These are phyloP conservation scores for Carnegiea gigantea DNA, from an alignment of 179 eudicot species.

Conservation along the genomic window DNA sequence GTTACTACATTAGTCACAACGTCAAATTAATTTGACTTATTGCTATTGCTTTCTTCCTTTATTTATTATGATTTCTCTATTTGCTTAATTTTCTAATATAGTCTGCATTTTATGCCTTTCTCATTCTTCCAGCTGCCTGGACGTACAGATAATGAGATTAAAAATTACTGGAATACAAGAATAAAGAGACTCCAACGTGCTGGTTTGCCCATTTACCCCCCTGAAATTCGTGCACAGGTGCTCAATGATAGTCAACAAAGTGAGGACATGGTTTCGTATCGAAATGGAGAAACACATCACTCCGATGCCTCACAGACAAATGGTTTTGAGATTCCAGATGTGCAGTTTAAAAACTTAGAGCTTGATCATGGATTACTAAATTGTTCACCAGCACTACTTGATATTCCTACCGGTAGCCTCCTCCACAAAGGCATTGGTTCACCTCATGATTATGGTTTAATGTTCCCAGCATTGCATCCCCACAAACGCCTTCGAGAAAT, in stretches of 20 bases:
- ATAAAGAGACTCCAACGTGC: slow-evolving; percentile 63
- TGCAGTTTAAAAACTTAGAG: slow-evolving; percentile 44
- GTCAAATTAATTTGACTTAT: no score
- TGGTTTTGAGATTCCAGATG: slow-evolving; percentile 47
- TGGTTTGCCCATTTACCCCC: slow-evolving; percentile 65
- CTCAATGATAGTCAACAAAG: slow-evolving; percentile 48
- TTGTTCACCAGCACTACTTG: slow-evolving; percentile 36
- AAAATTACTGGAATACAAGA: slow-evolving; percentile 74
- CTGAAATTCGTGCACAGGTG: slow-evolving; percentile 45
- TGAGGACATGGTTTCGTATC: slow-evolving; percentile 35
- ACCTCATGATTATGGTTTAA: slow-evolving; percentile 24
- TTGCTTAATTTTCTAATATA: slow-evolving; percentile 11
- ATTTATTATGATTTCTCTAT: background rate
- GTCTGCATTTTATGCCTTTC: background rate
- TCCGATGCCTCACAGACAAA: slow-evolving; percentile 39
- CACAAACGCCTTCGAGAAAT: slow-evolving; percentile 57
- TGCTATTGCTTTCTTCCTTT: background rate
- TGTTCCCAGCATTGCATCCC: slow-evolving; percentile 43
- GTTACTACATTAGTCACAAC: background rate
- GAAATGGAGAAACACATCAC: slow-evolving; percentile 37
- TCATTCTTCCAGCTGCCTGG: slow-evolving; percentile 62
- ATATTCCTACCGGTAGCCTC: slow-evolving; percentile 41
- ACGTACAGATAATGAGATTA: slow-evolving; percentile 73
- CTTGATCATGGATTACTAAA: slow-evolving; percentile 33
- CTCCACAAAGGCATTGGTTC: slow-evolving; percentile 33